Evolutionary conservation across 2,329 filamentous ascomycete genomes (phyloP), one percentile per base, ranked within the genome.

Genomic region (Stagonosporopsis tanaceti): DNA sequence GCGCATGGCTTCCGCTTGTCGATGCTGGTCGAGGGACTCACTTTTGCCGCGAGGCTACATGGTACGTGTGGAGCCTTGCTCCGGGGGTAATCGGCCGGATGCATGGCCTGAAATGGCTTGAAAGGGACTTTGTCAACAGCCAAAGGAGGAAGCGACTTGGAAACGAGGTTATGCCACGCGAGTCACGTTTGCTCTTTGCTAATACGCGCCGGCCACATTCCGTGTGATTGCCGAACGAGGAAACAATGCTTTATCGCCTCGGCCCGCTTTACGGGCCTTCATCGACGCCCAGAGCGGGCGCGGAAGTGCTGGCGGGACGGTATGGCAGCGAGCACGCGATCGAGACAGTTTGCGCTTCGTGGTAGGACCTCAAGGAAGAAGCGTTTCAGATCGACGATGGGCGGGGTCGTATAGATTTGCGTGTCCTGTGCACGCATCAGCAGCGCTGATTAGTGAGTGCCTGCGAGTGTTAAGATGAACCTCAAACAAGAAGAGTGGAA

Each of bases 61-160:
- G 25, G 14, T 9, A 32, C 17, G 30, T 7, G 14, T 17, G 12
- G 2, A 32, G 46, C 40, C 34, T 46, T n/a, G 24, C 34, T 56
- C 20, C 40, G 53, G 53, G 41, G 27, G 6, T 6, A 41, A 41
- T 50, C 53, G 53, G 53, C 53, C 35, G 41, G 47, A 15, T 56
- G 53, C 53, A 50, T 50, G 15, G 39, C 25, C 17, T 24, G 25
- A 9, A 17, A 9, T 12, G 8, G 11, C 4, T 24, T 27, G 34
- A 40, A 9, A 25, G 12, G 17, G 22, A 30, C 37, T 28, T 46
- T n/a, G 53, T 35, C 41, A 9, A 41, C 30, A 42, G 32, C 22
- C 15, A 28, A 11, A 41, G 6, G 28, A 41, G 34, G 12, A 32
- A 17, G 44, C 20, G 14, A 9, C 17, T 12, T 32, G 20, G 24